phyloP scores from a whole-genome alignment of 768 basidiomycete species.

The Mycena indigotica region DNA sequence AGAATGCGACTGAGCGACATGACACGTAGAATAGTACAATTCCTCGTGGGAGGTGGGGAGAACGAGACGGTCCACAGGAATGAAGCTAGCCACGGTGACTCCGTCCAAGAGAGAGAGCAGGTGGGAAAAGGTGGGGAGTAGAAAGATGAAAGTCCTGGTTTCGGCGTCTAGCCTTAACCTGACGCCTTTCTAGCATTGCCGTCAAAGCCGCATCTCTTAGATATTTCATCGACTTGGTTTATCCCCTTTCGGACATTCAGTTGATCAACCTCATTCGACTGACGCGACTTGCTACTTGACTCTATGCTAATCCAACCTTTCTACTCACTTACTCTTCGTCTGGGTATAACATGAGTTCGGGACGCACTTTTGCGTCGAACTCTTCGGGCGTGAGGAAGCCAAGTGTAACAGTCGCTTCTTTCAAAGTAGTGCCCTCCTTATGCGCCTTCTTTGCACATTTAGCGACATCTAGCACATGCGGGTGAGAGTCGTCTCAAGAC shows the following conservation, averaged over 20 bases:
- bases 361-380: conserved; percentile 92
- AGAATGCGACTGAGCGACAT: conserved; percentile 84
- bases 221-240: too few relatives aligned
- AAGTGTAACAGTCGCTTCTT: conserved; percentile 88
- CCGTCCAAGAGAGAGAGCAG: conserved; percentile 5
- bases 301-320: not conserved
- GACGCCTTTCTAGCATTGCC: not conserved
- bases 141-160: not conserved
- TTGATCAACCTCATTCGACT: not conserved
- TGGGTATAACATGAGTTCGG: conserved; percentile 87
- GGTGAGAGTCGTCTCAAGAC: conserved; percentile 12
- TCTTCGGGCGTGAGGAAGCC: conserved; percentile 87
- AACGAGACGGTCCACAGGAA: conserved; percentile 13
- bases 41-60: conserved; percentile 10
- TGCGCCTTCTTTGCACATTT: conserved; percentile 99
- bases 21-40: conserved; percentile 27
- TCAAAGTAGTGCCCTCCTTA: conserved; percentile 94
- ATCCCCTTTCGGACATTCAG: too few relatives aligned
- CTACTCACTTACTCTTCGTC: conserved; percentile 24
- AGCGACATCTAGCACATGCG: conserved; percentile 74
- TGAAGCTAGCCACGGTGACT: conserved; percentile 8
- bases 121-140: not conserved
- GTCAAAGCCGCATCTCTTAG: too few relatives aligned
- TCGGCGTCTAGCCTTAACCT: not conserved
- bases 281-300: not conserved